A percentile compares a stretch with the other conserved stretches of the same genome.
phyloP scores from a whole-genome alignment of 2,329 filamentous ascomycete species.

The Aureobasidium musti region DNA sequence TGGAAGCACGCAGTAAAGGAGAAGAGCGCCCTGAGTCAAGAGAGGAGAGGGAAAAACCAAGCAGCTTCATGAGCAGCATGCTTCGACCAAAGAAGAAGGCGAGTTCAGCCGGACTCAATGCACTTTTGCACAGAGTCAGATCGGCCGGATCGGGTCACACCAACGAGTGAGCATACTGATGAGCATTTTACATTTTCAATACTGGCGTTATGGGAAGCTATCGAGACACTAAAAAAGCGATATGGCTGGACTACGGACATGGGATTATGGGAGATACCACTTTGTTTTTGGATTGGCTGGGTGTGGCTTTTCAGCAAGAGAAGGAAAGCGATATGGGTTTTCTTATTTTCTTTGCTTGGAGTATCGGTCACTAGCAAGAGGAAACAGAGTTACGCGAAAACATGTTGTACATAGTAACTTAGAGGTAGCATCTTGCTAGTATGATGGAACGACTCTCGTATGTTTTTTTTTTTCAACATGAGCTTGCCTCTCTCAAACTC shows the following conservation, averaged over 20 bases:
- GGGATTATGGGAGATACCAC: constrained; percentile 16
- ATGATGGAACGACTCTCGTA: constrained; percentile 8
- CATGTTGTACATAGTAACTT: constrained; percentile 19
- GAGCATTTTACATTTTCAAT: not conserved
- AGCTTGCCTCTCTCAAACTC: not conserved
- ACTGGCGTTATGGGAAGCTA: not conserved
- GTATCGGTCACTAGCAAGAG: not conserved
- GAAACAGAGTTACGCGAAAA: not conserved
- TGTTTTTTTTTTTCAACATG: not conserved
- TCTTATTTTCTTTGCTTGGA: not conserved
- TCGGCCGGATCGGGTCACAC: not conserved
- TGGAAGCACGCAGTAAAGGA: constrained; percentile 62
- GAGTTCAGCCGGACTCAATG: constrained; percentile 16
- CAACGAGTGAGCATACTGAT: not conserved
- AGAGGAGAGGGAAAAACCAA: constrained; percentile 8
- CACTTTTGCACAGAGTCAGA: constrained; percentile 10
- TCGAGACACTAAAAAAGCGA: not conserved
- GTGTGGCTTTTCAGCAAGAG: no score
- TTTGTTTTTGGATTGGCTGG: constrained; percentile 14
- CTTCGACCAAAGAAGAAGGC: constrained; percentile 14
- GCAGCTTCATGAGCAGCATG: constrained; percentile 15
- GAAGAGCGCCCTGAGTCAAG: constrained; percentile 1
- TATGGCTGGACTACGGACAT: not conserved
- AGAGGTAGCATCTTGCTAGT: not conserved
- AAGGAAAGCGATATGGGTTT: not conserved